A percentile compares a stretch with the other conserved stretches of the same genome.
Evolutionary conservation across 208 protist genomes (phyloP).

Genomic region (Histomonas meleagridis): DNA sequence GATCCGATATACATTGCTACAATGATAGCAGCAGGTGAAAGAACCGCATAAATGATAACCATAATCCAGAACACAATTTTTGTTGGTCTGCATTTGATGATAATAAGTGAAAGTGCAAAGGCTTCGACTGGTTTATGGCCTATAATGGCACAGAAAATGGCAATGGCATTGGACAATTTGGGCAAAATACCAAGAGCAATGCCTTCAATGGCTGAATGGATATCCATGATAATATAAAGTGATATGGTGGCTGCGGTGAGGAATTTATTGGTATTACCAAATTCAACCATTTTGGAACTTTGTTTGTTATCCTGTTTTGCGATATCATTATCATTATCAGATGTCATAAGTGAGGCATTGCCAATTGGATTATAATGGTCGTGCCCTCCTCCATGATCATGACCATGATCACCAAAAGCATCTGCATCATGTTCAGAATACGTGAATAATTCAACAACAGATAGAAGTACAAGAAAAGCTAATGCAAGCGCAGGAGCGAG

Average conservation of each 20-base stretch:
- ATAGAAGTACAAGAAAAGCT: not conserved
- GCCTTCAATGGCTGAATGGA: constrained; percentile 17
- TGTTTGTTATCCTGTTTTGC: no score
- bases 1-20: not conserved
- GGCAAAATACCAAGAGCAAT: not conserved
- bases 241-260: not conserved
- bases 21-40: not conserved
- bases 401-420: not conserved
- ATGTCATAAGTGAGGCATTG: not conserved
- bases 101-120: not conserved
- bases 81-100: not conserved
- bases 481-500: not conserved
- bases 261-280: no score
- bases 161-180: not conserved
- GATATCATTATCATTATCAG: not conserved
- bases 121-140: not conserved
- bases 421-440: not conserved
- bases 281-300: no score
- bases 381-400: not conserved
- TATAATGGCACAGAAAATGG: not conserved
- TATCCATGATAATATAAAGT: not conserved
- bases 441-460: not conserved
- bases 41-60: not conserved
- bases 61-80: not conserved
- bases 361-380: not conserved